These are phyloP conservation scores for Ziziphus jujuba DNA, from an alignment of 306 rosid genomes.

Conservation along the genomic window DNA sequence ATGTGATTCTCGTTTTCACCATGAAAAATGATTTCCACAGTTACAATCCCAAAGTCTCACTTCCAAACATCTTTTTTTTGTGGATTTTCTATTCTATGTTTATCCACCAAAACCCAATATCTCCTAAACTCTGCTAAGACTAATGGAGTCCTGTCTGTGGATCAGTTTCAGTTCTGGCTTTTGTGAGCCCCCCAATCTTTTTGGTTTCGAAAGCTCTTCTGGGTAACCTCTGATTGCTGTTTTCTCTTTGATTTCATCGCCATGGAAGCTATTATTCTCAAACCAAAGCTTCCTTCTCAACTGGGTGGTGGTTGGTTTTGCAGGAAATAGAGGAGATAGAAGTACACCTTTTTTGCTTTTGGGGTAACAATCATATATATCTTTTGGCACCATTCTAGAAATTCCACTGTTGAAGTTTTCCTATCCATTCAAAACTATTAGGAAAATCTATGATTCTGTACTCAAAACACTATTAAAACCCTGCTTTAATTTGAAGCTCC, in stretches of 20 bases:
- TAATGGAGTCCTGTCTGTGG: no score
- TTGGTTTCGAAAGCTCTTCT: background rate
- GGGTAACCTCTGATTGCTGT: no score
- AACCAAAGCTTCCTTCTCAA: conserved; percentile 5
- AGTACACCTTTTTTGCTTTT: background rate
- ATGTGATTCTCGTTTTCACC: no score
- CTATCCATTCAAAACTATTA: conserved; percentile 7
- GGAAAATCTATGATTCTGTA: conserved; percentile 20
- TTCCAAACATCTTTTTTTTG: no score
- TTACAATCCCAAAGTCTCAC: no score
- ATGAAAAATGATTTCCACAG: no score
- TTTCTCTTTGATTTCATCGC: background rate
- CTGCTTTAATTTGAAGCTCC: conserved; percentile 18
- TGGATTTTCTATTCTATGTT: no score
- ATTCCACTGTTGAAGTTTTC: background rate
- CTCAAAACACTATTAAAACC: conserved; percentile 16
- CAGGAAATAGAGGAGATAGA: conserved; percentile 4
- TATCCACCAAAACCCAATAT: no score
- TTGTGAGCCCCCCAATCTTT: no score
- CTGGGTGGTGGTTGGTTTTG: background rate
- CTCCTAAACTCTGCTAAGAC: no score
- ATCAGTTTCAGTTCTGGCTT: no score
- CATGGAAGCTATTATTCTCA: background rate
- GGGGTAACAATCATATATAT: background rate
- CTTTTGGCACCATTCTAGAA: conserved; percentile 3